Conservation (phyloP, 192 early-diverging fungal genomes). For the Podila horticola region DNA sequence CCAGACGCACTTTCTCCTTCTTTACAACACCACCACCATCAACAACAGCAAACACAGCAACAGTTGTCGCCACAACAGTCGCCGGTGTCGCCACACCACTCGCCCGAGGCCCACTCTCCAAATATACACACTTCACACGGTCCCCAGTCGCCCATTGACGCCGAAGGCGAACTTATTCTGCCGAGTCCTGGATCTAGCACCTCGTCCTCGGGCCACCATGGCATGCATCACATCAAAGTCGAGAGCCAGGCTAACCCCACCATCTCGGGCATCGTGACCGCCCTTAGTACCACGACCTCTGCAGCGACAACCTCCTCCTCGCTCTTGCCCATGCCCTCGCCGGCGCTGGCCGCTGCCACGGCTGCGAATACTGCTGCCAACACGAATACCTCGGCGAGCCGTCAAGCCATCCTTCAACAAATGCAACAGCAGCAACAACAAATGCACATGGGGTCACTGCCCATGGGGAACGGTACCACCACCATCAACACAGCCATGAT, state of each 20-base stretch:
- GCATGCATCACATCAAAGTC: conserved; percentile 18
- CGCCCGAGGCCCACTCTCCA: conserved; percentile 28
- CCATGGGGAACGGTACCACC: conserved; percentile 16
- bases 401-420: conserved; percentile 33
- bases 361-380: conserved; percentile 46
- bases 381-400: conserved; percentile 30
- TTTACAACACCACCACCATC: conserved; percentile 21
- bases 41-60: conserved; percentile 26
- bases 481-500: conserved; percentile 52
- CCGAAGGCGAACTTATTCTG: conserved; percentile 27
- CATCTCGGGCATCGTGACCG: conserved; percentile 2
- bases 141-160: conserved; percentile 36
- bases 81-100: conserved; percentile 26
- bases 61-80: conserved; percentile 33
- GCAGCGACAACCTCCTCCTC: neutral
- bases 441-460: conserved; percentile 24
- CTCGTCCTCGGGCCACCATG: neutral
- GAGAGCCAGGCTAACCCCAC: neutral
- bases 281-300: neutral
- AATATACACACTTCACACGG: conserved; percentile 28
- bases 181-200: conserved; percentile 9
- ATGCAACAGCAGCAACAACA: conserved; percentile 26
- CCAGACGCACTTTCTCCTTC: neutral
- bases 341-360: conserved; percentile 41
- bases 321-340: conserved; percentile 47